phyloP scores from a whole-genome alignment of 2,329 filamentous ascomycete species.

The Fusarium drepaniforme region DNA sequence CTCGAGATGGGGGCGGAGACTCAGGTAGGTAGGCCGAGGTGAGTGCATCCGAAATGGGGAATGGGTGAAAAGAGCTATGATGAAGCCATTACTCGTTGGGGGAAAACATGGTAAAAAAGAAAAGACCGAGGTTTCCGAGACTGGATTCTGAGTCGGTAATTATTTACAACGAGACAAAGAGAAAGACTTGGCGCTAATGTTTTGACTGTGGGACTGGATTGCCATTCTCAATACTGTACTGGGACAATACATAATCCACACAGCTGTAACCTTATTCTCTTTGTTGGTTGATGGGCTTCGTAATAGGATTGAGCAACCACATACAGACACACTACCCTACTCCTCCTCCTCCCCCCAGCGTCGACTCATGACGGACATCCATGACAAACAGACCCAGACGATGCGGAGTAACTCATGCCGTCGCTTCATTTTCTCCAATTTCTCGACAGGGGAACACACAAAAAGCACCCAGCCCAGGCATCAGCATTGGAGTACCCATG shows the following conservation, averaged over 20 bases:
- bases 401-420: not conserved
- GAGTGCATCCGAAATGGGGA: not conserved
- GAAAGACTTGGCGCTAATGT: not conserved
- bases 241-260: not conserved
- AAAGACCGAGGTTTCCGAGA: not conserved
- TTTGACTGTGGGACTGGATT: not conserved
- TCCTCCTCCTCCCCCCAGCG: not conserved
- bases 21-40: not conserved
- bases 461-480: not conserved
- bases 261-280: not conserved
- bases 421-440: not conserved
- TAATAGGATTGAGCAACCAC: not conserved
- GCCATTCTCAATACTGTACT: not conserved
- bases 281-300: not conserved
- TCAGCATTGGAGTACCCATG: slow-evolving; percentile 1
- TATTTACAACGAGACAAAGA: not conserved
- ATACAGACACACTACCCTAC: not conserved
- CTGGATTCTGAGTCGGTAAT: not conserved
- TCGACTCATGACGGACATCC: not conserved
- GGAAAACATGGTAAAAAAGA: not conserved
- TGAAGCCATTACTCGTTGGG: not conserved
- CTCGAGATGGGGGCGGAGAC: slow-evolving; percentile 31
- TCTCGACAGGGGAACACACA: not conserved
- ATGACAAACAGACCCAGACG: not conserved
- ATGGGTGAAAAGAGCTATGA: not conserved